Evolutionary conservation across 2,329 filamentous ascomycete genomes (phyloP), one percentile per base, ranked within the genome.

Genomic region (Pseudocercospora eumusae): DNA sequence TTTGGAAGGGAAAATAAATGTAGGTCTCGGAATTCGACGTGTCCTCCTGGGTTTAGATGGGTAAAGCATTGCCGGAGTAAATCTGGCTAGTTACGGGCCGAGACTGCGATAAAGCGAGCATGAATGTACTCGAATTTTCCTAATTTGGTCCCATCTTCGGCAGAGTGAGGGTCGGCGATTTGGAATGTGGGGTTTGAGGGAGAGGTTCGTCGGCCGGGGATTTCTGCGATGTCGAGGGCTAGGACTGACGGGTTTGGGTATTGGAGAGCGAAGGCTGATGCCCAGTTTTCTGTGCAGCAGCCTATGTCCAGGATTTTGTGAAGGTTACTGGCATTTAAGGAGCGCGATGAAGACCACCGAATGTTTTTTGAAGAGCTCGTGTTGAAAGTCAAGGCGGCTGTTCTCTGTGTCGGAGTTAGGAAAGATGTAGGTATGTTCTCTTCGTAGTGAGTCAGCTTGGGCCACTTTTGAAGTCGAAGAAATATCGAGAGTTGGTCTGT

Each of bases 231-330:
- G 27, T 49, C 44, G 56, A 49, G n/a, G 11, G 33, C 56, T 25
- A 53, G 10, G 42, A 40, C 45, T 18, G 4, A 1, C 2, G 45
- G 15, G 9, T 42, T 8, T 27, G 57, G 50, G 27, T 47, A 31
- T 36, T 55, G 50, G 6, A 13, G 23, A 11, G 50, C 50, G 27
- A 60, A 60, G 21, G 45, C 57, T 18, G 52, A 53, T 20, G 47
- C 28, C 57, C 57, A 59, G 49, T 59, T 59, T 23, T 49, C 47
- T 18, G 57, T 59, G 21, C 57, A 49, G 31, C 57, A 54, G 18
- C 57, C 57, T 11, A 59, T 54, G 57, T 59, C 57, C 15, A 59
- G 49, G 33, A 54, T 33, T 20, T 33, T 21, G 13, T 27, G 47
- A 18, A 52, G 18, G 11, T 45, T 54, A 5, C 10, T 27, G 10